Conservation (phyloP, 768 basidiomycete species). For the Punctularia strigosozonata region DNA sequence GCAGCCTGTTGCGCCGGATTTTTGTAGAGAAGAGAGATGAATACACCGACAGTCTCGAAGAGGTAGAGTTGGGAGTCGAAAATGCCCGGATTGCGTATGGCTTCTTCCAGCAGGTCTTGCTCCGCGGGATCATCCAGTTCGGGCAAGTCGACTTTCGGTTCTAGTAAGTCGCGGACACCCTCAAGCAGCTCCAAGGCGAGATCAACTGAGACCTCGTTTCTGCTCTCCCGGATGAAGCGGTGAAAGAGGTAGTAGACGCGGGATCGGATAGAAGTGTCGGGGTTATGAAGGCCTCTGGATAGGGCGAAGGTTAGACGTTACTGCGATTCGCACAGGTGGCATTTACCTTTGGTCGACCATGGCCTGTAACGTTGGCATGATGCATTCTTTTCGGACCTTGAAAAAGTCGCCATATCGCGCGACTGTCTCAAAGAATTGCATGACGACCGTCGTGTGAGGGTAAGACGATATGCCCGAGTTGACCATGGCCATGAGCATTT, state of each 20-base stretch:
- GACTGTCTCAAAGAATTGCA: constrained; percentile 89
- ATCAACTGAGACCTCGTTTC: constrained; percentile 63
- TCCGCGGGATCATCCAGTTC: constrained; percentile 63
- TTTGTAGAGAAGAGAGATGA: constrained; percentile 67
- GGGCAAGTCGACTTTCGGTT: constrained; percentile 66
- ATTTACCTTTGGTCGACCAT: constrained; percentile 77
- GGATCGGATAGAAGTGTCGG: constrained; percentile 53
- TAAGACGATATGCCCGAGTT: constrained; percentile 73
- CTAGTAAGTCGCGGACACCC: constrained; percentile 65
- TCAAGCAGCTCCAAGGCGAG: constrained; percentile 63
- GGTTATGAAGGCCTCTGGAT: constrained; percentile 75
- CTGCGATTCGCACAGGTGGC: background rate
- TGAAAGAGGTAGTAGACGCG: constrained; percentile 89
- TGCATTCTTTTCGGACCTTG: constrained; percentile 83
- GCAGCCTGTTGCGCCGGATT: constrained; percentile 55
- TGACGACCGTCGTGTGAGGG: constrained; percentile 72
- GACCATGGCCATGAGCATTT: constrained; percentile 77
- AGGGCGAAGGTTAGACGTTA: constrained; percentile 2
- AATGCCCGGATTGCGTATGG: constrained; percentile 54
- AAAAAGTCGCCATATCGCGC: constrained; percentile 96
- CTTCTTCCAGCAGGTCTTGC: constrained; percentile 64
- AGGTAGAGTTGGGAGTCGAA: constrained; percentile 92
- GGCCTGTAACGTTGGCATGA: constrained; percentile 77
- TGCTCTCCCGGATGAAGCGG: constrained; percentile 78
- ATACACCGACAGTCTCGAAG: constrained; percentile 82